Percentiles rank a stretch among this genome's conserved stretches.
phyloP scores from a whole-genome alignment of 129 eudicot species.

The Helichrysum umbraculigerum region DNA sequence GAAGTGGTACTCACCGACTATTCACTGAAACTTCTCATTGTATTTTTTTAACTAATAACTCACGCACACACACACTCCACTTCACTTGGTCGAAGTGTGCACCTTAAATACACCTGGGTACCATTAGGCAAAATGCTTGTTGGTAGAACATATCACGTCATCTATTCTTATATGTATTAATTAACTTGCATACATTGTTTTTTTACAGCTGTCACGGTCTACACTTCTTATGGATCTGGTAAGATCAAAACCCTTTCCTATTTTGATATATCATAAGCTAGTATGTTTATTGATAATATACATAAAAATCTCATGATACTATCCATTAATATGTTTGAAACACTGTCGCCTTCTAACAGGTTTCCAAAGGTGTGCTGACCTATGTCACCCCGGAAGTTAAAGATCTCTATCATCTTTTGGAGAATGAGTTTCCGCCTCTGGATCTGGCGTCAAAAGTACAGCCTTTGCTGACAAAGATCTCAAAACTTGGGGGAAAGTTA shows the following conservation, averaged over 20 bases:
- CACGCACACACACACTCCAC: too few relatives aligned
- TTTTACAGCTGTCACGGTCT: conserved; percentile 50
- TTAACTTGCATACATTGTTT: not conserved
- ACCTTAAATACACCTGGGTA: too few relatives aligned
- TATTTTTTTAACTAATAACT: not conserved
- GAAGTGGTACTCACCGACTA: conserved; percentile 47
- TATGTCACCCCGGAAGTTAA: conserved; percentile 73
- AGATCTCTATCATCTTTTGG: conserved; percentile 65
- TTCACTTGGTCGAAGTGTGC: too few relatives aligned
- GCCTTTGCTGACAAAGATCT: conserved; percentile 53
- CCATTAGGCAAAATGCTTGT: too few relatives aligned
- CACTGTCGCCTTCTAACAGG: conserved; percentile 30
- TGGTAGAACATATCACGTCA: not conserved
- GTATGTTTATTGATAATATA: not conserved
- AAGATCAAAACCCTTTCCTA: conserved; percentile 13
- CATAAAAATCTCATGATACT: not conserved
- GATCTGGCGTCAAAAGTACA: conserved; percentile 60
- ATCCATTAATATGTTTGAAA: not conserved
- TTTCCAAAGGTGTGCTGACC: conserved; percentile 68
- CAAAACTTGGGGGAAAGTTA: conserved; percentile 69
- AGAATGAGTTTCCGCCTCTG: conserved; percentile 59
- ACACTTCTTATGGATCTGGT: conserved; percentile 53
- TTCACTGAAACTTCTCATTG: not conserved
- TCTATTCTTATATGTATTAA: not conserved
- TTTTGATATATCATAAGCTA: not conserved